Percentiles rank a stretch among this genome's conserved stretches.
phyloP scores from a whole-genome alignment of 2,329 filamentous ascomycete genomes.

The Aspergillus fijiensis region DNA sequence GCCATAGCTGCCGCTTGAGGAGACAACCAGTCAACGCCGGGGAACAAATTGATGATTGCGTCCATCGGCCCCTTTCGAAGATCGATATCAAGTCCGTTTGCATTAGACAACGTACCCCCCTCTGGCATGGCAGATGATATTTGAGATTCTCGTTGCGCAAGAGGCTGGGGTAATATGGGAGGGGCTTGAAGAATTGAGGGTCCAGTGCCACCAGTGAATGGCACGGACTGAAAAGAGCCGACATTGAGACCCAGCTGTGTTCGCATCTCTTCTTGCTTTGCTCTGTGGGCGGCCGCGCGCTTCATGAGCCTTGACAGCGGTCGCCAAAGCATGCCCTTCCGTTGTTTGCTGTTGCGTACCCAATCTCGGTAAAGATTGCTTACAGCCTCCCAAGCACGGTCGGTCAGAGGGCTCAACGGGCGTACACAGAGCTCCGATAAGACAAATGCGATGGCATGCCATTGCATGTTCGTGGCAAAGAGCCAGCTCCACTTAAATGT shows the following conservation, averaged over 20 bases:
- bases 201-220: conserved; percentile 3
- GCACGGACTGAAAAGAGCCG: conserved; percentile 1
- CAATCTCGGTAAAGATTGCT: conserved; percentile 46
- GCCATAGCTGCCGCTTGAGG: conserved; percentile 11
- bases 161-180: conserved; percentile 21
- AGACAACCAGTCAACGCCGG: conserved; percentile 26
- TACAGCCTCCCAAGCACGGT: conserved; percentile 61
- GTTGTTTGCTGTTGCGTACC: conserved; percentile 37
- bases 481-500: conserved; percentile 66
- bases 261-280: conserved; percentile 45
- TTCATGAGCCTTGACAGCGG: conserved; percentile 61
- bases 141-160: conserved; percentile 11
- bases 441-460: conserved; percentile 54
- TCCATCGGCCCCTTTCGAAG: conserved; percentile 26
- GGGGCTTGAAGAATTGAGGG: conserved; percentile 14
- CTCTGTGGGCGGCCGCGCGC: conserved; percentile 56
- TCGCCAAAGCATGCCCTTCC: conserved; percentile 61
- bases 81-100: conserved; percentile 22
- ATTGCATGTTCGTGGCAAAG: conserved; percentile 64
- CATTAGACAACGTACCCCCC: conserved; percentile 9
- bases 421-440: conserved; percentile 59
- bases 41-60: conserved; percentile 30
- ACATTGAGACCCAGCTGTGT: conserved; percentile 20
- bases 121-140: conserved; percentile 10
- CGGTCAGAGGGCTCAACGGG: conserved; percentile 56